Base-by-base conservation (phyloP, 495 filamentous ascomycete species). In the Xylaria longipes region DNA sequence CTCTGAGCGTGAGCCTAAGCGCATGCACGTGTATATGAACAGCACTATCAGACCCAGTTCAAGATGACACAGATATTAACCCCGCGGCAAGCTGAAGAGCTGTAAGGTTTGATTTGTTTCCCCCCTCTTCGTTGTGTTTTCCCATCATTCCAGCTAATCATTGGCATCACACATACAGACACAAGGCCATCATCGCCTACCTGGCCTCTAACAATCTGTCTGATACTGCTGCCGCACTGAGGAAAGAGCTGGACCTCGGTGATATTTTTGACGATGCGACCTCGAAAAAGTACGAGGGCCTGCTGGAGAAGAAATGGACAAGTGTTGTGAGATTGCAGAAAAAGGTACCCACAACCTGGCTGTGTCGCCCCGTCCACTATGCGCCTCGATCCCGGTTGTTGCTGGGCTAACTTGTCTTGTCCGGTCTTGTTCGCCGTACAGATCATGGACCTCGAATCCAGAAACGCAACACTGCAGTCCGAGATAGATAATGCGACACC, bases 261-360 rank as follows among this genome's bases (percentile, higher is more conserved):
- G 85, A 91, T 65, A 87, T 82, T 54, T 95, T 96, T 75, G 92
- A 97, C 78, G 87, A 91, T 41, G 82, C 86, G 5, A 94, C 92
- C 11, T 83, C 89, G 43, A 96, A 96, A 83, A 97, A 94, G 81
- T 98, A 97, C 82, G 93, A 95, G 76, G 91, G 91, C 7, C 79
- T 98, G 25, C 79, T 98, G 78, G 95, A 97, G 84, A 97, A 95
- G 84, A 98, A 98, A 84, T 98, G 95, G 94, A 98, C 95, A 25
- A 94, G 92, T 74, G 91, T 95, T 4, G 92, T 97, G 70, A 87
- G 94, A 63, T 81, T 98, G 80, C 94, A 98, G 80, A 97, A 95
- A 81, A 97, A 94, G 91, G 93, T 92, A 25, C 69, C 25, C 70
- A 29, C 50, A 20, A 31, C 33, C 25, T 33, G 54, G 31, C 54